Conservation (phyloP, 306 rosid genomes). For the Clitoria ternatea region DNA sequence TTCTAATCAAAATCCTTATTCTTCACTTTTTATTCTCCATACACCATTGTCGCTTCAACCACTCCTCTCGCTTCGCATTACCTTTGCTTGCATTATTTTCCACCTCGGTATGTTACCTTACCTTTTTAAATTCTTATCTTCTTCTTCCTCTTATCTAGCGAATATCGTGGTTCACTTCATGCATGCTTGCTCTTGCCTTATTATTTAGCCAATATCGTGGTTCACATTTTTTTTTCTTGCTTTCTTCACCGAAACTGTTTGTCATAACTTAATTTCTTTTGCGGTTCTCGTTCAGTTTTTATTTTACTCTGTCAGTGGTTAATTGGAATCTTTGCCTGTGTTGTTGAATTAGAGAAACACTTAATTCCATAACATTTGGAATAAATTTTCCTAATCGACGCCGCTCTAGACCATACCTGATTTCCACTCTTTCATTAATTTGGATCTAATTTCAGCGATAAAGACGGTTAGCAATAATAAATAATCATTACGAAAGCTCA, state of each 20-base stretch:
- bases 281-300: too few relatives aligned
- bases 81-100: slow-evolving; percentile 27
- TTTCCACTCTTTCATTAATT: slow-evolving; percentile 11
- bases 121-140: not conserved
- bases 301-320: too few relatives aligned
- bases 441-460: slow-evolving; percentile 35
- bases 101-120: slow-evolving; percentile 42
- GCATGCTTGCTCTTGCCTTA: too few relatives aligned
- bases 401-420: not conserved
- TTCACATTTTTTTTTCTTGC: too few relatives aligned
- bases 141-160: not conserved
- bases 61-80: not conserved
- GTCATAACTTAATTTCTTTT: too few relatives aligned
- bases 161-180: too few relatives aligned
- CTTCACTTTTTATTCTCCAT: not conserved
- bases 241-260: too few relatives aligned
- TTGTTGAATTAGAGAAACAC: not conserved
- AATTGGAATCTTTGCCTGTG: not conserved
- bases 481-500: slow-evolving; percentile 18
- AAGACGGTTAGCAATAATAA: slow-evolving; percentile 11
- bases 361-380: not conserved
- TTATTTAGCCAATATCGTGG: too few relatives aligned
- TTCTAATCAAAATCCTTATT: slow-evolving; percentile 17
- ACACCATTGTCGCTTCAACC: slow-evolving; percentile 10
- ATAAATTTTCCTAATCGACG: not conserved